phyloP scores from a whole-genome alignment of 129 eudicot species.

The Artemisia tridentata region DNA sequence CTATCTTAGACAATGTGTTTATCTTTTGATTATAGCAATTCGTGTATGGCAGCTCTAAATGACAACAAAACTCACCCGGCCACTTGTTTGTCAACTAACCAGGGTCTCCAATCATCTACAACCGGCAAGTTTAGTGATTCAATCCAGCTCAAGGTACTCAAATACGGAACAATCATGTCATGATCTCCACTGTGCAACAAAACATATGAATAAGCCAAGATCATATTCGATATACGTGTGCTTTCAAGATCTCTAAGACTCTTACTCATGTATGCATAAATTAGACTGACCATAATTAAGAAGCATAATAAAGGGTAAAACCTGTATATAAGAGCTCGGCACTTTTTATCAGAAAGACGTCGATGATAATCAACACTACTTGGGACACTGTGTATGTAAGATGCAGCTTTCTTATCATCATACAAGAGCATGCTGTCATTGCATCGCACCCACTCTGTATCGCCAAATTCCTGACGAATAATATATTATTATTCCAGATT shows the following conservation, averaged over 20 bases:
- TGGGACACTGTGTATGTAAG: constrained; percentile 13
- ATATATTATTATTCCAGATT: neutral
- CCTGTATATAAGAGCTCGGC: constrained; percentile 28
- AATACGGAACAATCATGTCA: constrained; percentile 28
- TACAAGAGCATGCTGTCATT: neutral
- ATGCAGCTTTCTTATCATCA: neutral
- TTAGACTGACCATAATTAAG: neutral
- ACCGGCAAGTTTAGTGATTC: constrained; percentile 2
- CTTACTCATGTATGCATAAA: neutral
- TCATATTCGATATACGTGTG: too few species aligned
- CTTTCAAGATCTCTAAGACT: neutral
- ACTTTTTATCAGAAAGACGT: constrained; percentile 9
- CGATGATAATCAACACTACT: constrained; percentile 21
- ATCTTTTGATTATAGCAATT: constrained; percentile 12
- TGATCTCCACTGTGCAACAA: constrained; percentile 35
- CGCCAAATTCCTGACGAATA: constrained; percentile 13
- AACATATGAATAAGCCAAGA: too few species aligned
- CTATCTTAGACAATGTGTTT: neutral
- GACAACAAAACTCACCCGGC: constrained; percentile 28
- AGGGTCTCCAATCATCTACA: constrained; percentile 8
- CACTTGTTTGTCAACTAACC: constrained; percentile 13
- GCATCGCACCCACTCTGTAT: constrained; percentile 29
- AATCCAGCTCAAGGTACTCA: constrained; percentile 19
- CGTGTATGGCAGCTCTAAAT: neutral
- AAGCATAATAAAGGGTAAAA: neutral